These are phyloP conservation scores for Paraphoma chrysanthemicola DNA, from an alignment of 2,329 filamentous ascomycete species.

Conservation along the genomic window DNA sequence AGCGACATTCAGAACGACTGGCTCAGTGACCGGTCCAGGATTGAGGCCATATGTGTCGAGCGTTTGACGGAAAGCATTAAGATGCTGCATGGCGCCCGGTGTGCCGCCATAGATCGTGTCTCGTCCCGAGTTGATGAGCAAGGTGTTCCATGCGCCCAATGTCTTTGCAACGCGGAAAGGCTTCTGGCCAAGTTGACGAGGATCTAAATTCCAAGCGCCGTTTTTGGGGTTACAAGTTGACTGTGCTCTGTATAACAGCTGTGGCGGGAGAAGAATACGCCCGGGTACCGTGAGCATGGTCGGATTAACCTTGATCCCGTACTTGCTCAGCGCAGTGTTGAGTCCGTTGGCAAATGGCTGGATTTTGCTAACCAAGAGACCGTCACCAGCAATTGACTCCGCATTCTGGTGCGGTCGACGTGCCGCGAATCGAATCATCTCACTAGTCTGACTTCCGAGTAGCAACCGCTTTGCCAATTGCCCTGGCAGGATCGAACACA, in stretches of 20 bases:
- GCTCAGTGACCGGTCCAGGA: constrained; percentile 21
- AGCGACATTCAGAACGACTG: constrained; percentile 13
- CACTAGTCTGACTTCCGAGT: constrained; percentile 33
- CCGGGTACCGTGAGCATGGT: constrained; percentile 74
- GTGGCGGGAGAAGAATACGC: constrained; percentile 69
- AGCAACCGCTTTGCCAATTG: constrained; percentile 38
- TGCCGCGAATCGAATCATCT: constrained; percentile 43
- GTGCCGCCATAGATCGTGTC: constrained; percentile 28
- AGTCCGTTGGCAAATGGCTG: constrained; percentile 24
- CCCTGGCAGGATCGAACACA: constrained; percentile 40
- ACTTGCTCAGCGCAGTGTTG: constrained; percentile 50
- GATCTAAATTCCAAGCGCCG: constrained; percentile 75
- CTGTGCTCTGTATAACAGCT: constrained; percentile 62
- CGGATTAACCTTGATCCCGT: constrained; percentile 68
- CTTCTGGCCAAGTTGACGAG: constrained; percentile 22
- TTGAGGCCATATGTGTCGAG: constrained; percentile 32
- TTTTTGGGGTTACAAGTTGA: constrained; percentile 46
- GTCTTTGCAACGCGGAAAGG: constrained; percentile 32
- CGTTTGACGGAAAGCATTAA: constrained; percentile 23
- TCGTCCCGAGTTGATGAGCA: constrained; percentile 37
- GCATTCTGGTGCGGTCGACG: constrained; percentile 39
- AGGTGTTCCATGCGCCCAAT: constrained; percentile 33
- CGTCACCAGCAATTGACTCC: constrained; percentile 33
- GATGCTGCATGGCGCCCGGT: constrained; percentile 3
- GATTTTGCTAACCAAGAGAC: constrained; percentile 36